phyloP scores from a whole-genome alignment of 345 rosid species.

The Pistacia integerrima region DNA sequence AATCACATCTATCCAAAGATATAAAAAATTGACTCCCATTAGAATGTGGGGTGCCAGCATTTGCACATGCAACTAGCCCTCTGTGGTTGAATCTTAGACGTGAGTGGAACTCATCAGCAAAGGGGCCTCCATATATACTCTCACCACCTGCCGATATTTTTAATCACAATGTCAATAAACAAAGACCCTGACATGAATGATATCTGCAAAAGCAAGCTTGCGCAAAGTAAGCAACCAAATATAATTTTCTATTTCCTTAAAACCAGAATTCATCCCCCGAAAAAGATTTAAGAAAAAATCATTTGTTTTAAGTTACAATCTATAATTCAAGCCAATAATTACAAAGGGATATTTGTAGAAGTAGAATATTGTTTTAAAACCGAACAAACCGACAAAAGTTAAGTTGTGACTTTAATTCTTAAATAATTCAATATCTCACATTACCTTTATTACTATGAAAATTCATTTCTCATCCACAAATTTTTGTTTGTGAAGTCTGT shows the following conservation, averaged over 20 bases:
- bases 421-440: neutral
- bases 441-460: neutral
- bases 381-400: neutral
- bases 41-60: conserved; percentile 76
- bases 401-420: neutral
- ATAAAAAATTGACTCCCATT: conserved; percentile 96
- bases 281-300: neutral
- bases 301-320: neutral
- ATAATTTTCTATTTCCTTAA: neutral
- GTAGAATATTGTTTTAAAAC: neutral
- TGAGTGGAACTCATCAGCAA: conserved; percentile 85
- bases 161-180: neutral
- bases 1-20: conserved; percentile 86
- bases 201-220: neutral
- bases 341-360: neutral
- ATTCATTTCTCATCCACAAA: neutral
- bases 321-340: neutral
- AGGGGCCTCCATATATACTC: conserved; percentile 72
- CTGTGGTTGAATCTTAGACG: conserved; percentile 89
- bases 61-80: conserved; percentile 91
- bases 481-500: neutral
- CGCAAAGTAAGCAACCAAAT: neutral
- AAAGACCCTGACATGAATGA: neutral
- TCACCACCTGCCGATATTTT: conserved; percentile 58
- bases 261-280: neutral